A percentile compares a stretch with the other conserved stretches of the same genome.
Conservation (phyloP, 176 grass and related monocot species). For the Carex myosuroides region DNA sequence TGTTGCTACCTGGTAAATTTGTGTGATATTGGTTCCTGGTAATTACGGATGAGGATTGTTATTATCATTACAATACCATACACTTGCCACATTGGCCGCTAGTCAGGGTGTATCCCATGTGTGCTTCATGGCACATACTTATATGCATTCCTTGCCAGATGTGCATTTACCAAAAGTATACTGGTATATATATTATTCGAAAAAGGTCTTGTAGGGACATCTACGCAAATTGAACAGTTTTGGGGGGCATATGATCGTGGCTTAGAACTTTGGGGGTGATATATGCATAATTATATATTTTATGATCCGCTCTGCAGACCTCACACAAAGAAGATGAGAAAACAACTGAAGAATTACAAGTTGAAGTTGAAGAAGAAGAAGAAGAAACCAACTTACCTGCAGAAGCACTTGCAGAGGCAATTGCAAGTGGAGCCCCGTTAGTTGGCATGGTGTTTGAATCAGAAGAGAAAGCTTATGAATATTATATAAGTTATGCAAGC, state of each 20-base stretch:
- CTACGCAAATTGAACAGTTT: neutral
- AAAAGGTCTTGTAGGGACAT: neutral
- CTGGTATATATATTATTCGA: neutral
- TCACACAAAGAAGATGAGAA: constrained; percentile 47
- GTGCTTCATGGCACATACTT: neutral
- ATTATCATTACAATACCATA: neutral
- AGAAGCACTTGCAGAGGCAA: constrained; percentile 42
- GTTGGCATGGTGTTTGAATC: constrained; percentile 81
- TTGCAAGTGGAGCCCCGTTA: constrained; percentile 72
- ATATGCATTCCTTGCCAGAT: neutral
- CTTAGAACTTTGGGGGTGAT: neutral
- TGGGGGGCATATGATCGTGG: neutral
- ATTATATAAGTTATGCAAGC: constrained; percentile 82
- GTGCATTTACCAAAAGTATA: neutral
- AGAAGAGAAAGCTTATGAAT: constrained; percentile 78
- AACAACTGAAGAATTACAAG: constrained; percentile 48
- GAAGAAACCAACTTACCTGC: constrained; percentile 33
- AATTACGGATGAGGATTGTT: neutral
- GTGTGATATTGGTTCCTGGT: neutral
- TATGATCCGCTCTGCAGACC: constrained; percentile 26
- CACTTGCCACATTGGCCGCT: neutral
- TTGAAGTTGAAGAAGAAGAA: constrained; percentile 14
- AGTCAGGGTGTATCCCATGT: neutral
- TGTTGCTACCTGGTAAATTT: neutral
- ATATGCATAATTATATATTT: neutral